Evolutionary conservation across 2,329 filamentous ascomycete genomes (phyloP).

Genomic region (Leptosphaerulina australis): DNA sequence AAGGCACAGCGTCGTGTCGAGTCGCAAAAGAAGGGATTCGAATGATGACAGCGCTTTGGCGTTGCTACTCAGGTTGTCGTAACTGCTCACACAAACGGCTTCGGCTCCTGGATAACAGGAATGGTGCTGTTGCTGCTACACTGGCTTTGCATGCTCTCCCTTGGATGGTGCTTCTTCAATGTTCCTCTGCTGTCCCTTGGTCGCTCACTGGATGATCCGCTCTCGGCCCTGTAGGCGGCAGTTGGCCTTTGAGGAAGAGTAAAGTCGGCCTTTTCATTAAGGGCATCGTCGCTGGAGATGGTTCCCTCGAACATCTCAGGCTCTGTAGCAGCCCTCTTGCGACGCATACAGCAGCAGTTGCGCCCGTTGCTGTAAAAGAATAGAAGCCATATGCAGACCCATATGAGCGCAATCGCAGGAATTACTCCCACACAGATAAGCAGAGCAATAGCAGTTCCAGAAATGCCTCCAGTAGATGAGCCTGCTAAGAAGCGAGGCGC

Average conservation of each 20-base stretch:
- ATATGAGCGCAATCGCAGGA: slow-evolving; percentile 32
- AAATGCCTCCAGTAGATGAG: slow-evolving; percentile 18
- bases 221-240: slow-evolving; percentile 18
- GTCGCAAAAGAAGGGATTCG: too few species aligned
- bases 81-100: slow-evolving; percentile 34
- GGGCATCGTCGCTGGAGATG: slow-evolving; percentile 8
- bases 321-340: slow-evolving; percentile 21
- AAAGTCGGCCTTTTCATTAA: slow-evolving; percentile 24
- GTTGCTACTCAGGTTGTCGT: neutral
- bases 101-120: slow-evolving; percentile 27
- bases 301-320: slow-evolving; percentile 11
- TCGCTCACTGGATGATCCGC: slow-evolving; percentile 20
- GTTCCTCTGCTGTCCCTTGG: slow-evolving; percentile 8
- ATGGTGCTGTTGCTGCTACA: slow-evolving; percentile 25
- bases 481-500: slow-evolving; percentile 23
- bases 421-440: slow-evolving; percentile 35
- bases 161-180: slow-evolving; percentile 15
- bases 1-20: too few species aligned
- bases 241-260: slow-evolving; percentile 22
- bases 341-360: slow-evolving; percentile 34
- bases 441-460: slow-evolving; percentile 29
- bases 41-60: neutral
- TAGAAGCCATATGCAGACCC: slow-evolving; percentile 37
- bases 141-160: slow-evolving; percentile 22
- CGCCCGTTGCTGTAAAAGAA: slow-evolving; percentile 32